Base-by-base conservation (phyloP, 2,329 filamentous ascomycete genomes). In the Talaromyces marneffei region DNA sequence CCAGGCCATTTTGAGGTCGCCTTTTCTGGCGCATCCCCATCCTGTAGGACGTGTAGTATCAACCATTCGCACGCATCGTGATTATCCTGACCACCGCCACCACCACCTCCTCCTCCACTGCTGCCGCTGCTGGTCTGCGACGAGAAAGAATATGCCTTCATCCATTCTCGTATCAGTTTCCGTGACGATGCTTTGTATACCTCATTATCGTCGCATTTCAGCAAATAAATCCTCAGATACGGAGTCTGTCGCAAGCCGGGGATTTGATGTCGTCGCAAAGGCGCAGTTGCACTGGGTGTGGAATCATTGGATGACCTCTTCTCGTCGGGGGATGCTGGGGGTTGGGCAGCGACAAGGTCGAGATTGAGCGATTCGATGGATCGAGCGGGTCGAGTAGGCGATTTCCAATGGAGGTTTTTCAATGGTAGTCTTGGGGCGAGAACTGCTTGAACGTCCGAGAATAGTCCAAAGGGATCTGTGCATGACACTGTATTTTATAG, bases 21-120 rank as follows among this genome's bases (percentile, higher is more conserved):
- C 71, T 89, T 89, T 66, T 96, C 91, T 2, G 85, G 78, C 27
- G 80, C 77, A 69, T 82, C 69, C 1, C 87, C 89, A 65, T 96
- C 92, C 14, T 93, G 92, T 12, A 97, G 90, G 27, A 99, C 90
- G 73, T 99, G 94, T 23, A 99, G 72, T 59, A 99, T 90, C 66
- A 99, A 80, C 90, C 92, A 97, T 75, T 99, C 94, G 67, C 89
- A 96, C 0, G 94, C 93, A 78, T 99, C 93, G 71, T 99, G 94
- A 64, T 95, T 94, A 71, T 97, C 93, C 70, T 92, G 88, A 20
- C 85, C 87, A 10, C 33, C 33, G 69, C 81, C 90, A 20, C 78
- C 73, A 31, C 78, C 72, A 29, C 68, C 68, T 16, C 27, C 48
- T n/a, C 48, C 27, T 2, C 27, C 6, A n/a, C 29, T 20, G 14